Evolutionary conservation across 192 early-diverging fungal genomes (phyloP), one percentile per base, ranked within the genome.

Genomic region (Coemansia sp.): DNA sequence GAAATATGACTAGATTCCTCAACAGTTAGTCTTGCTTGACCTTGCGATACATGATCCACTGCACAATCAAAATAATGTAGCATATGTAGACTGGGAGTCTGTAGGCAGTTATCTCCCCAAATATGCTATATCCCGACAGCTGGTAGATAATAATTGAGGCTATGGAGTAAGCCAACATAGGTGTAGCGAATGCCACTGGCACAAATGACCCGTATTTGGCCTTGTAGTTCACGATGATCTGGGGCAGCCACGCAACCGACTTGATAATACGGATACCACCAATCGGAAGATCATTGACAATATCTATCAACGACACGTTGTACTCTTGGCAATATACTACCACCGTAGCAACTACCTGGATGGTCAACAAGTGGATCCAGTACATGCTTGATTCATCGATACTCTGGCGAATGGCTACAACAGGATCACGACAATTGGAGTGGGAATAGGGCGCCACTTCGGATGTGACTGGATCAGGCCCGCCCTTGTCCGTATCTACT

Each of bases 371-470:
- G 41, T 44, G 16, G 18, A 69, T 41, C 55, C 53, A 58, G 24
- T 58, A 44, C 53, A 69, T 58, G 38, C 57, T 57, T 7, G 38
- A 18, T 15, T 13, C 18, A 40, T 69, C 67, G 57, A 69, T 20
- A 2, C 41, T 69, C 39, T 15, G 36, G 20, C 67, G 43, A 20
- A 61, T 47, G 27, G 40, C 60, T 16, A 39, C 24, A 13, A 61
- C 43, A 38, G 53, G 39, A 24, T 68, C 52, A 24, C 27, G 36
- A 39, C 43, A 43, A 15, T 55, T 53, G n/a, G 15, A 62, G 39
- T 38, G 61, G 34, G 3, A 36, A 3, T 36, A 15, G 34, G 60
- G 11, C 60, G 8, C 16, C 52, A 29, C n/a, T 36, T 36, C 33
- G 36, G 44, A 29, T 47, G 10, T 3, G 15, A 10, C 29, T 31